Percentiles rank a stretch among this genome's conserved stretches.
These are phyloP conservation scores for Priceomyces haplophilus DNA, from an alignment of 805 yeast species.

Conservation along the genomic window DNA sequence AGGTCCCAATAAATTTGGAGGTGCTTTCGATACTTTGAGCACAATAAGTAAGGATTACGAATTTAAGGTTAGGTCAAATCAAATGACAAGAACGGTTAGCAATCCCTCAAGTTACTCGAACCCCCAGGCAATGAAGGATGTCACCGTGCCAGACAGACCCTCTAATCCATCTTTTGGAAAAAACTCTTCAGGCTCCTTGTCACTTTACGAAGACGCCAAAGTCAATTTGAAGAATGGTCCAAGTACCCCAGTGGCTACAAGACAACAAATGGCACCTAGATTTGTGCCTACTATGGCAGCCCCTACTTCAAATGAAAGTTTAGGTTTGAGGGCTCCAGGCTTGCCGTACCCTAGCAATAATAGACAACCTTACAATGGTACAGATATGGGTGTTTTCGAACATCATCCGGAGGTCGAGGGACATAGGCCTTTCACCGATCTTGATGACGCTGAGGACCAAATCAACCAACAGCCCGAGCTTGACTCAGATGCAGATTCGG, in stretches of 20 bases:
- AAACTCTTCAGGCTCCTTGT: slow-evolving; percentile 7
- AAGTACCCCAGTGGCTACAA: slow-evolving; percentile 30
- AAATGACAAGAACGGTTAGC: slow-evolving; percentile 9
- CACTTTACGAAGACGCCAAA: slow-evolving; percentile 12
- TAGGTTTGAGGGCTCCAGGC: slow-evolving; percentile 5
- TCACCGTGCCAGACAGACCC: slow-evolving; percentile 22
- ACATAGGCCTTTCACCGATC: slow-evolving; percentile 43
- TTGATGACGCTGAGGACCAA: slow-evolving; percentile 25
- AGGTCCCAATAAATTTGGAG: slow-evolving; percentile 11
- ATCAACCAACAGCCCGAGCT: slow-evolving; percentile 8
- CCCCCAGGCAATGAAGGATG: slow-evolving; percentile 33
- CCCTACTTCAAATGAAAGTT: slow-evolving; percentile 20
- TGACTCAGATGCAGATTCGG: slow-evolving; percentile 50
- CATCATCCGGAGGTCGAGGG: slow-evolving; percentile 47
- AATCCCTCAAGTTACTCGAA: slow-evolving; percentile 28
- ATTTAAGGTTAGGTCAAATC: slow-evolving; percentile 12
- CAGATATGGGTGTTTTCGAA: slow-evolving; percentile 35
- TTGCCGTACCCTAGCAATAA: slow-evolving; percentile 25
- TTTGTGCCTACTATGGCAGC: slow-evolving; percentile 25
- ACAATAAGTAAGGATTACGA: slow-evolving; percentile 26
- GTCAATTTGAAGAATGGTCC: slow-evolving; percentile 31
- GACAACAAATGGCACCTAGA: slow-evolving; percentile 31
- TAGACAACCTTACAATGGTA: slow-evolving; percentile 14
- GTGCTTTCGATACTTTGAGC: slow-evolving; percentile 14
- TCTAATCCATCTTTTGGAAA: slow-evolving; percentile 12